phyloP scores from a whole-genome alignment of 768 basidiomycete species.

The Lanmaoa rubissima region DNA sequence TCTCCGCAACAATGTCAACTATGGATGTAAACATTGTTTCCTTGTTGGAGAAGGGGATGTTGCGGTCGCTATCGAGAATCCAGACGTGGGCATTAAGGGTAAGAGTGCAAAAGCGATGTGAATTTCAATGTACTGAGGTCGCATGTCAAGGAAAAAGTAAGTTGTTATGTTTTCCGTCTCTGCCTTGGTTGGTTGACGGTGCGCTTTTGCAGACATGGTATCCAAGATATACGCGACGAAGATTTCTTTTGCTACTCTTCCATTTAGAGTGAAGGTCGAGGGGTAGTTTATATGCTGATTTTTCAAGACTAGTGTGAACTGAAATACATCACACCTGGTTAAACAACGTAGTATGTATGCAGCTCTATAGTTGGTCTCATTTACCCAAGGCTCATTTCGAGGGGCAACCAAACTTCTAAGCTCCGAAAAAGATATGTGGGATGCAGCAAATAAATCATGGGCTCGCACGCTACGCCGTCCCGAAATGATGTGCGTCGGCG shows the following conservation, averaged over 20 bases:
- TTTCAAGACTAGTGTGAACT: neutral
- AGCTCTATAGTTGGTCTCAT: neutral
- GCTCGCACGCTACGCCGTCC: slow-evolving; percentile 21
- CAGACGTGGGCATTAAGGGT: neutral
- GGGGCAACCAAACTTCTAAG: slow-evolving; percentile 25
- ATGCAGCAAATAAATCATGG: slow-evolving; percentile 25
- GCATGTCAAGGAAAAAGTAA: slow-evolving; percentile 62
- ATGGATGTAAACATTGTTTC: slow-evolving; percentile 55
- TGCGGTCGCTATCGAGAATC: neutral
- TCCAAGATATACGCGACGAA: slow-evolving; percentile 49
- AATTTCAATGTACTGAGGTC: slow-evolving; percentile 58
- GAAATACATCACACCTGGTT: too few relatives aligned
- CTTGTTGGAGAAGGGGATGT: neutral
- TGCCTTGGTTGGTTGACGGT: slow-evolving; percentile 4
- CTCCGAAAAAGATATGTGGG: slow-evolving; percentile 27
- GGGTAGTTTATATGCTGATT: neutral
- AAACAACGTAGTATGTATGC: too few relatives aligned
- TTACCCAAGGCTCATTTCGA: neutral
- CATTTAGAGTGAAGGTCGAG: neutral
- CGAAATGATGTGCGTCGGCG: slow-evolving; percentile 3
- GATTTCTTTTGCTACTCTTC: slow-evolving; percentile 41
- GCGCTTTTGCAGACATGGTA: slow-evolving; percentile 44
- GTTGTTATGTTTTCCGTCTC: slow-evolving; percentile 16
- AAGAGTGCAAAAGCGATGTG: slow-evolving; percentile 33
- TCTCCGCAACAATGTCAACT: slow-evolving; percentile 38